A percentile compares a stretch with the other conserved stretches of the same genome.
Evolutionary conservation across 108 stramenopile genomes (phyloP).

Genomic region (Discostella stelligeroides): DNA sequence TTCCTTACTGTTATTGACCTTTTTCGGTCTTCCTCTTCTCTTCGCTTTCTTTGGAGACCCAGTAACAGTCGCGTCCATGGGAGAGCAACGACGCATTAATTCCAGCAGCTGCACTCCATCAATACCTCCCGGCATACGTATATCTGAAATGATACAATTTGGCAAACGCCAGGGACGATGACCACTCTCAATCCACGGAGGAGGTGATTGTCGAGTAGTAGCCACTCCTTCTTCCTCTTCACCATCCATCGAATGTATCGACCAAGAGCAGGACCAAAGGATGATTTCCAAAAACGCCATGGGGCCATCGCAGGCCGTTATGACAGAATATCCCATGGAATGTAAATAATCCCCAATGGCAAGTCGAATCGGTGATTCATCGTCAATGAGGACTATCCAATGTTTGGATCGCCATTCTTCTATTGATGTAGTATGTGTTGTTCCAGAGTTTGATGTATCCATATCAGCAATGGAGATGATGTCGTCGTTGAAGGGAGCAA

Average conservation of each 20-base stretch:
- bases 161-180: conserved; percentile 51
- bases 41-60: background rate
- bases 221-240: background rate
- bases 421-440: too few species aligned
- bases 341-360: conserved; percentile 78
- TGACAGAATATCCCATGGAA: conserved; percentile 66
- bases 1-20: background rate
- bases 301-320: conserved; percentile 76
- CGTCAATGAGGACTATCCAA: conserved; percentile 84
- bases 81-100: conserved; percentile 27
- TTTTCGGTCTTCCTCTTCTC: conserved; percentile 12
- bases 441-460: too few species aligned
- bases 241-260: conserved; percentile 2
- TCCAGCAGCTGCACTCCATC: conserved; percentile 80
- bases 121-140: conserved; percentile 86
- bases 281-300: conserved; percentile 56
- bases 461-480: too few species aligned
- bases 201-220: background rate
- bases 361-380: conserved; percentile 78
- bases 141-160: conserved; percentile 77
- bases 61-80: background rate
- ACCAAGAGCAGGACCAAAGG: conserved; percentile 25
- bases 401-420: too few species aligned
- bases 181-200: conserved; percentile 23
- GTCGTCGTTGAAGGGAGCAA: too few species aligned